Base-by-base conservation (phyloP, 208 protist genomes). In the Crithidia acanthocephali region DNA sequence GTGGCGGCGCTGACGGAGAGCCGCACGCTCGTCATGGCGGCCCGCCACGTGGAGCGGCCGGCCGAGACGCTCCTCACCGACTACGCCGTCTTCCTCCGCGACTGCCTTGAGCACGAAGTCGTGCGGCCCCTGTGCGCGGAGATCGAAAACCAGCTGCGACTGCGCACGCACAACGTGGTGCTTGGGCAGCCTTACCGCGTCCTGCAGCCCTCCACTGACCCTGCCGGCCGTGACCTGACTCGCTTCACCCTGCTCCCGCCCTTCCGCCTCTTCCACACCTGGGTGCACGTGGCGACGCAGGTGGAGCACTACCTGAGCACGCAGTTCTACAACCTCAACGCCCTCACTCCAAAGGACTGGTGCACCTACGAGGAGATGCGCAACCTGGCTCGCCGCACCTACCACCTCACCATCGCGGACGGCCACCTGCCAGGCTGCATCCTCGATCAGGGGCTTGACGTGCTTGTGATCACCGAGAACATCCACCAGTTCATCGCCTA, bases 321-420 rank as follows among this genome's bases (percentile, higher is more conserved):
- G 16, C 63, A 98, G 32, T 99, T 99, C 79, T 99, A 99, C 79
- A 98, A 99, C 77, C 79, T 99, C 8, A 99, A 97, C 56, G 97
- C 98, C 2, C 80, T 99, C 27, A 86, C 92, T 40, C 88, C 93
- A 16, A 92, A 98, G 56, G 95, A 99, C 80, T 99, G 96, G 95
- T 91, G 95, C 65, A 98, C 88, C 18, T 99, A 99, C 82, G 93
- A 90, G 40, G 95, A 98, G 72, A 99, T 99, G 97, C 85, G 95
- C 58, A 97, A 89, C 74, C 81, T 99, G 22, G 98, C 98, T 15
- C 59, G 63, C 23, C 84, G 96, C 68, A 93, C 93, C 37, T 99
- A 98, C 71, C 88, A 90, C 27, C 74, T 99, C 16, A 48, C 71
- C 16, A 74, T 85, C 45, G 67, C 81, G 15, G 95, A 99, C 62